These are phyloP conservation scores for Botryotinia narcissicola DNA, from an alignment of 2,329 filamentous ascomycete genomes.

Conservation along the genomic window DNA sequence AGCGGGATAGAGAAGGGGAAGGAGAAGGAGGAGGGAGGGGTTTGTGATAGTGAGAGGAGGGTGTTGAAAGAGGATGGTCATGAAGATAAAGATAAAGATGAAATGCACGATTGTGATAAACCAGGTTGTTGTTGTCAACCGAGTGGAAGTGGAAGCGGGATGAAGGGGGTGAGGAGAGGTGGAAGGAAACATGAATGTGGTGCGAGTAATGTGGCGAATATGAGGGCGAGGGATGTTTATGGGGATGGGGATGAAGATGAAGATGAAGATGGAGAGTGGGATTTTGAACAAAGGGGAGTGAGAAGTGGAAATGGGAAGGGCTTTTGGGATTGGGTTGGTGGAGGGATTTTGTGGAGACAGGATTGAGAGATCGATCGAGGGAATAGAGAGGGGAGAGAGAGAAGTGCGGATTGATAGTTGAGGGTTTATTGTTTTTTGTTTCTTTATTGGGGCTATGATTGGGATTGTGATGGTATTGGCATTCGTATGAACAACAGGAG, in stretches of 20 bases:
- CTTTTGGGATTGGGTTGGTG: slow-evolving; percentile 11
- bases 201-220: slow-evolving; percentile 4
- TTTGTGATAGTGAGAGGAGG: background rate
- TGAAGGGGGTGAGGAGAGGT: background rate
- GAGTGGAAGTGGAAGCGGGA: background rate
- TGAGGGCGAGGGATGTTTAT: slow-evolving; percentile 11
- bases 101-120: background rate
- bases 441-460: background rate
- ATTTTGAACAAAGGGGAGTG: background rate
- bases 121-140: background rate
- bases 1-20: background rate
- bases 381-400: background rate
- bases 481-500: background rate
- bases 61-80: background rate
- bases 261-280: background rate
- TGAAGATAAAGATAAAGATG: background rate
- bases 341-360: slow-evolving; percentile 9
- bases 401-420: background rate
- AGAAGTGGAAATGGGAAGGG: background rate
- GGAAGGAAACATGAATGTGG: background rate
- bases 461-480: background rate
- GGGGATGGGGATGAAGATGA: background rate
- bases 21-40: background rate
- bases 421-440: background rate
- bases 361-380: background rate